Evolutionary conservation across 2,329 filamentous ascomycete species (phyloP).

Genomic region (Ophiosphaerella herpotricha): DNA sequence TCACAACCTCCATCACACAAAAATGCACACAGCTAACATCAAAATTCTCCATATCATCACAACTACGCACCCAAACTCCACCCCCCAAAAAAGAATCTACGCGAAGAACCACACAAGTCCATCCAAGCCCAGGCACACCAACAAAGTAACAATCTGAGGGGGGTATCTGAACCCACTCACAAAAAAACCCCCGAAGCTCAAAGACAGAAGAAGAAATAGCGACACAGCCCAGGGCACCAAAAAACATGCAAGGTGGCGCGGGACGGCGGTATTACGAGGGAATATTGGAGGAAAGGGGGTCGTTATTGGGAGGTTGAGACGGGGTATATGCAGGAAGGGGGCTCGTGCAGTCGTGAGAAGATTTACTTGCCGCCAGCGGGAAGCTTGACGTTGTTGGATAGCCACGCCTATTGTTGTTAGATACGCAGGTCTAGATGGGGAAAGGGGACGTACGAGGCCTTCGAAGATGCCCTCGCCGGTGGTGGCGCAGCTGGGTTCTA

Average conservation of each 20-base stretch:
- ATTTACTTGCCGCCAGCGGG: conserved; percentile 44
- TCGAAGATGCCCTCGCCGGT: conserved; percentile 60
- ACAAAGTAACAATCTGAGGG: not conserved
- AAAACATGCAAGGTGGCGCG: not conserved
- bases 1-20: too few species aligned
- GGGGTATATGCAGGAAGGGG: conserved; percentile 46
- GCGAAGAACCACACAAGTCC: not conserved
- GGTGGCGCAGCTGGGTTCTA: conserved; percentile 59
- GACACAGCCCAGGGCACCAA: not conserved
- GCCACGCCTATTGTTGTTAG: conserved; percentile 48
- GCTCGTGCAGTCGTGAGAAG: conserved; percentile 41
- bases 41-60: too few species aligned
- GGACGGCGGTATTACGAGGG: conserved; percentile 25
- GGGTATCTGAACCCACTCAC: not conserved
- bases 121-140: too few species aligned
- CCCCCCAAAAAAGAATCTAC: conserved; percentile 2
- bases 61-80: too few species aligned
- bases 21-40: too few species aligned
- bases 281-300: conserved; percentile 18
- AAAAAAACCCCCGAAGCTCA: too few species aligned
- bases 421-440: too few species aligned
- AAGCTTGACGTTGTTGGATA: conserved; percentile 57
- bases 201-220: conserved; percentile 4
- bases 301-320: conserved; percentile 27
- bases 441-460: conserved; percentile 47